phyloP scores from a whole-genome alignment of 108 stramenopile genomes.

The Nitzschia sp. region DNA sequence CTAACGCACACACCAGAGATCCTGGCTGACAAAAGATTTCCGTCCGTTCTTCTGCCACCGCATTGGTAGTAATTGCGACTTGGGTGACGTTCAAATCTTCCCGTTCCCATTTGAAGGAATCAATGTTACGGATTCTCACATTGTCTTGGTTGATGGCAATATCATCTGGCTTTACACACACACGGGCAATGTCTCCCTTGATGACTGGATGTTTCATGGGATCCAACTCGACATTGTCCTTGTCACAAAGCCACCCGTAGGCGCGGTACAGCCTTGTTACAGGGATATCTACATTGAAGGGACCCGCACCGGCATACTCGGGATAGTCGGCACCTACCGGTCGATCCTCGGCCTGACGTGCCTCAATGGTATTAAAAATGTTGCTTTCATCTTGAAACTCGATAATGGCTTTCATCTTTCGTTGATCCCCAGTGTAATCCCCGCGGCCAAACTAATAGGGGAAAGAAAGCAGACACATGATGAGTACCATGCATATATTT shows the following conservation, averaged over 20 bases:
- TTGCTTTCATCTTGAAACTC: not conserved
- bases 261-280: not conserved
- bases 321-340: not conserved
- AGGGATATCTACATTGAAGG: not conserved
- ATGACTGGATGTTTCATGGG: not conserved
- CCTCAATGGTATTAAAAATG: not conserved
- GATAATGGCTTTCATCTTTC: not conserved
- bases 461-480: not conserved
- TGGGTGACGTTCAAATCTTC: not conserved
- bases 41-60: not conserved
- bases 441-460: not conserved
- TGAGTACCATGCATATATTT: not conserved
- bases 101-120: not conserved
- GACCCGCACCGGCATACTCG: not conserved
- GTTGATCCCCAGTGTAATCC: not conserved
- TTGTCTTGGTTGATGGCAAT: not conserved
- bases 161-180: conserved; percentile 6
- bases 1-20: not conserved
- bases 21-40: conserved; percentile 4
- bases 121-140: not conserved
- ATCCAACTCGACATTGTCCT: not conserved
- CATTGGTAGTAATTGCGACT: conserved; percentile 4
- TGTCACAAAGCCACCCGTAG: not conserved
- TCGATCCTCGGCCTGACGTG: not conserved
- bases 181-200: conserved; percentile 5